Conservation (phyloP, 2,329 filamentous ascomycete genomes). For the Chrysosporium keratinophilum region DNA sequence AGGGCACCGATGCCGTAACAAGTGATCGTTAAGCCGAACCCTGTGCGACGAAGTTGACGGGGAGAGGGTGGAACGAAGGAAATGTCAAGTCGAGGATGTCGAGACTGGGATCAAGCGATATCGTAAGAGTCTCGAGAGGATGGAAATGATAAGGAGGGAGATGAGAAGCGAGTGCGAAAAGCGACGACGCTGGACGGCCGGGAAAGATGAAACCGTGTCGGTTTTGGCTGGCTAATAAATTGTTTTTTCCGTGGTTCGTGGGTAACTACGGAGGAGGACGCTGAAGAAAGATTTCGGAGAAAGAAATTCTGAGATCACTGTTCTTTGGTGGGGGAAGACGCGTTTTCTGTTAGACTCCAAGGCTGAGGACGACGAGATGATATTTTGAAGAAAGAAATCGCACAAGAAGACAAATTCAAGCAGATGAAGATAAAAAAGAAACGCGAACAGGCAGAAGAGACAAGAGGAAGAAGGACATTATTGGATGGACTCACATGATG, state of each 20-base stretch:
- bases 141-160: slow-evolving; percentile 7
- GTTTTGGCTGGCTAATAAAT: slow-evolving; percentile 8
- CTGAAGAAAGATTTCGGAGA: slow-evolving; percentile 2
- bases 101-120: background rate
- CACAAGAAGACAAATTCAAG: background rate
- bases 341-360: background rate
- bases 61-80: slow-evolving; percentile 6
- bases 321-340: background rate
- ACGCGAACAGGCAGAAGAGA: slow-evolving; percentile 10
- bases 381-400: background rate
- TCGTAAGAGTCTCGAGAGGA: background rate
- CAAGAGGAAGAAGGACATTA: slow-evolving; percentile 10
- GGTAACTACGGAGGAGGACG: slow-evolving; percentile 1
- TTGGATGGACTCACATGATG: background rate
- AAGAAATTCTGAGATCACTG: background rate
- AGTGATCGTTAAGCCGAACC: slow-evolving; percentile 3
- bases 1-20: slow-evolving; percentile 3
- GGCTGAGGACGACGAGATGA: background rate
- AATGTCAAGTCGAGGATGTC: background rate
- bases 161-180: background rate
- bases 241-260: slow-evolving; percentile 4
- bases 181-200: background rate
- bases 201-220: slow-evolving; percentile 7
- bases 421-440: slow-evolving; percentile 13
- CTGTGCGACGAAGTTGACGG: slow-evolving; percentile 8